Conservation (phyloP, 108 stramenopile genomes). For the Cylindrotheca closterium region DNA sequence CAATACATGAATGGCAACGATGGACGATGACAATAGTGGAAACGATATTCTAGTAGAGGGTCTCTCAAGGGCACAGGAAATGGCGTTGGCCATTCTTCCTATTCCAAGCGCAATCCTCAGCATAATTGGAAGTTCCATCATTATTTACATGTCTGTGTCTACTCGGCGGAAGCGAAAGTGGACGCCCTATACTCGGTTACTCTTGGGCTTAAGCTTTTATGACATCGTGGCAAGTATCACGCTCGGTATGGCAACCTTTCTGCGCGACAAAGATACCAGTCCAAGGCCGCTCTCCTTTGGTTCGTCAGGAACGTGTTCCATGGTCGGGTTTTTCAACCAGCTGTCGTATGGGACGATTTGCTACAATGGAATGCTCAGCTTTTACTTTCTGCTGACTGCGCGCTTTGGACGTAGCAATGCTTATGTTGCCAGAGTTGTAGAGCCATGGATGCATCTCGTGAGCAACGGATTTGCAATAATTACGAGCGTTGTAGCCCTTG, state of each 20-base stretch:
- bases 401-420: too few species aligned
- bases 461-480: too few species aligned
- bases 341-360: too few species aligned
- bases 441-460: too few species aligned
- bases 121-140: neutral
- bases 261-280: neutral
- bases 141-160: neutral
- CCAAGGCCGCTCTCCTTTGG: conserved; percentile 5
- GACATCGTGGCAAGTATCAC: conserved; percentile 9
- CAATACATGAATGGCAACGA: too few species aligned
- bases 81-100: neutral
- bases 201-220: conserved; percentile 3
- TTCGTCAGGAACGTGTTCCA: conserved; percentile 1
- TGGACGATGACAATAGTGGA: too few species aligned
- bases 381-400: too few species aligned
- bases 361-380: too few species aligned
- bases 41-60: too few species aligned
- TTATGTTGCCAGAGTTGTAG: too few species aligned
- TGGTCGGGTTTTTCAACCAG: conserved; percentile 6
- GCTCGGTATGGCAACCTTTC: neutral
- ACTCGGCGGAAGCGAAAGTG: neutral
- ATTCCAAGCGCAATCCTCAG: neutral
- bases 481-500: too few species aligned
- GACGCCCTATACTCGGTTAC: conserved; percentile 7
- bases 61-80: conserved; percentile 5